Percentiles rank a stretch among this genome's conserved stretches.
These are phyloP conservation scores for Penicillium robsamsonii DNA, from an alignment of 495 filamentous ascomycete species.

Conservation along the genomic window DNA sequence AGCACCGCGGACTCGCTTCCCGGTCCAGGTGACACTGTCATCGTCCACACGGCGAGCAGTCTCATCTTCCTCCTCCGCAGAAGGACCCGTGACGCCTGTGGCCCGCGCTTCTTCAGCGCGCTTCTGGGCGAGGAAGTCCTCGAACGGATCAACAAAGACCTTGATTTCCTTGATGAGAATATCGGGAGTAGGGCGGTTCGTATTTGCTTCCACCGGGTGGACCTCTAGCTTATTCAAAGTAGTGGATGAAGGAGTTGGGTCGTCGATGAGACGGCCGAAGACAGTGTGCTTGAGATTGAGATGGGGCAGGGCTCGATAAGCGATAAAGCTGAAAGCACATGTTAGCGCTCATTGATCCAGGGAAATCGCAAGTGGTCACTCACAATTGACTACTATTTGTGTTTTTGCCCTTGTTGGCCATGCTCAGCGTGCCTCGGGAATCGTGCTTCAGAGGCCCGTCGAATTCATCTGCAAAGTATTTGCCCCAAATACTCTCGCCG, in stretches of 20 bases:
- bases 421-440: slow-evolving; percentile 73
- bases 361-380: slow-evolving; percentile 13
- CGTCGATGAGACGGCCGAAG: slow-evolving; percentile 81
- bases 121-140: slow-evolving; percentile 69
- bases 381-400: slow-evolving; percentile 91
- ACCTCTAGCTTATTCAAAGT: slow-evolving; percentile 72
- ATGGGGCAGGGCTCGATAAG: slow-evolving; percentile 77
- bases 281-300: slow-evolving; percentile 96
- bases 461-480: slow-evolving; percentile 88
- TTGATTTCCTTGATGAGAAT: slow-evolving; percentile 78
- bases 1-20: slow-evolving; percentile 66
- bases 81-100: slow-evolving; percentile 26
- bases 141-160: slow-evolving; percentile 92
- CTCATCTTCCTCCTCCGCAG: slow-evolving; percentile 39
- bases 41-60: slow-evolving; percentile 70
- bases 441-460: slow-evolving; percentile 84
- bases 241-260: slow-evolving; percentile 55
- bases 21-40: slow-evolving; percentile 87
- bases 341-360: slow-evolving; percentile 8
- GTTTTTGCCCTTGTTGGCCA: slow-evolving; percentile 98
- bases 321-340: slow-evolving; percentile 62
- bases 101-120: slow-evolving; percentile 50
- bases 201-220: slow-evolving; percentile 61
- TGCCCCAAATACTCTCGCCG: slow-evolving; percentile 85
- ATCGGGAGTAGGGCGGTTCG: slow-evolving; percentile 68